Base-by-base conservation (phyloP, 2,329 filamentous ascomycete species). In the Diaporthe caulivora region DNA sequence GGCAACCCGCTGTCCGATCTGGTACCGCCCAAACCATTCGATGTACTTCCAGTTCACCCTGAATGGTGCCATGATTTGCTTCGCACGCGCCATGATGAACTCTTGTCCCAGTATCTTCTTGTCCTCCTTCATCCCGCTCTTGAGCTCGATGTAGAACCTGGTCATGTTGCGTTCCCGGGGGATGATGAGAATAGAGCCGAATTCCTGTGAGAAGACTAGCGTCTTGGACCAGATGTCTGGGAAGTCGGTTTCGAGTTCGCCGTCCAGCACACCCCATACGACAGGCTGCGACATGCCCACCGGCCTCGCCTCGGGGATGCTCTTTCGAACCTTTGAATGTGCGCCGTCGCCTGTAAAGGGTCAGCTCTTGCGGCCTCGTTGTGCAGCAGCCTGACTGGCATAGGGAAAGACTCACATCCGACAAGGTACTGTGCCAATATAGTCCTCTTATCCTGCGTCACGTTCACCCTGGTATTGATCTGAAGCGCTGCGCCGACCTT, bases 371-470 rank as follows among this genome's bases (percentile, higher is more conserved):
- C 17, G 40, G 17, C 13, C 17, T 10, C 9, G 24, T 55, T 17
- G 13, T 65, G 13, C 18, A 18, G 60, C 42, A 31, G 51, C 26
- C 31, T 72, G n/a, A 9, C 4, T 21, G 10, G 8, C 29, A 37
- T 68, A 13, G 67, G 21, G n/a, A 31, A 37, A 10, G 34, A 80
- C 84, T 83, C 79, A 86, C 92, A 94, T 75, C 93, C 93, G 62
- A 94, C 87, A 8, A 94, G 83, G 77, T 92, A 94, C 60, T 90
- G 86, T 1, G 91, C 86, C 54, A 88, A 82, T 49, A 92, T 85
- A 8, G 74, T 75, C 44, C 69, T 75, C 74, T 84, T 84, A 73
- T 88, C 86, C 75, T 87, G 86, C 31, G 82, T 88, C 60, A 88
- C 87, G 72, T 88, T 88, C 58, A 85, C 81, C 47, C 85, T 85